phyloP scores from a whole-genome alignment of 305 asterid species.

The Solanum hybrid region DNA sequence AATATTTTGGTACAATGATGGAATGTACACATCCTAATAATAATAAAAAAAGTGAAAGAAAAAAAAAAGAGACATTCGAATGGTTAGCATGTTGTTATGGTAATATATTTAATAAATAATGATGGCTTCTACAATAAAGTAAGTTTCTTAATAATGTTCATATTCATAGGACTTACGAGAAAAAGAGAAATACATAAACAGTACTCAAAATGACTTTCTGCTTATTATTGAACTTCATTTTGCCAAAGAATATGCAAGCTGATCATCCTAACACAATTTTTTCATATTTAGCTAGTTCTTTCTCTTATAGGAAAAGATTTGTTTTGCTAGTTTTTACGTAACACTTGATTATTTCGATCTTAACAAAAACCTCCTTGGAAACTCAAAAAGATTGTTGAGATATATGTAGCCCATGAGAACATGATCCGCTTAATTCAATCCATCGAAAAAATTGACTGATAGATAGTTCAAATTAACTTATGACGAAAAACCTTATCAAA shows the following conservation, averaged over 20 bases:
- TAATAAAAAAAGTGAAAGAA: too few relatives aligned
- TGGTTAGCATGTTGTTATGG: neutral
- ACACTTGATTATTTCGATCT: too few relatives aligned
- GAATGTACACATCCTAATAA: neutral
- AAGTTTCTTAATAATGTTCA: neutral
- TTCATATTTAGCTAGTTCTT: neutral
- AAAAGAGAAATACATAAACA: neutral
- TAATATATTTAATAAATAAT: too few relatives aligned
- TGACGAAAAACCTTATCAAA: neutral
- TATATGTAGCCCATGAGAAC: neutral
- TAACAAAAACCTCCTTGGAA: too few relatives aligned
- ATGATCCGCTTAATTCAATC: neutral
- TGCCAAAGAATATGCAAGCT: neutral
- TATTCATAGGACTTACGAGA: neutral
- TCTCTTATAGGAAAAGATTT: neutral
- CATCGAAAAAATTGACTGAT: neutral
- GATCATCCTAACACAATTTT: neutral
- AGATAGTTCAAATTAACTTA: neutral
- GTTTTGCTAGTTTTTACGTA: neutral
- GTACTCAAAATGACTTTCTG: neutral
- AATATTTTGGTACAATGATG: neutral
- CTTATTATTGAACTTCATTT: neutral
- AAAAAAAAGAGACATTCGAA: neutral
- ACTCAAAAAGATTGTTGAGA: neutral
- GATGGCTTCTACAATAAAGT: neutral